These are phyloP conservation scores for Penicillium sp. DNA, from an alignment of 2,329 filamentous ascomycete species.

Conservation along the genomic window DNA sequence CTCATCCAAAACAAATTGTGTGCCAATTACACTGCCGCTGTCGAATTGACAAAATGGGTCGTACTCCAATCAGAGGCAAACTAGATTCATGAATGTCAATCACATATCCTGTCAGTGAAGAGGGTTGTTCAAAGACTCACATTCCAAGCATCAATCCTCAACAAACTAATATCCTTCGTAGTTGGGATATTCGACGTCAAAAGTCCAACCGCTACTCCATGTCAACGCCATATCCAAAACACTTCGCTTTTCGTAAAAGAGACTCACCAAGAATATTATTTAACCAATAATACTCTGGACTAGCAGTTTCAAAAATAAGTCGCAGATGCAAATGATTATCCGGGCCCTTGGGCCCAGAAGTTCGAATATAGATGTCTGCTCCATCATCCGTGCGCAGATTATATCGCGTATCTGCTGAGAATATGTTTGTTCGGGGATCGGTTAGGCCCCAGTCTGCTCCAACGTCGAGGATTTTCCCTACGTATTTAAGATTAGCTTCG, in stretches of 20 bases:
- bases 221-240: not conserved
- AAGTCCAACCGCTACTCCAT: constrained; percentile 25
- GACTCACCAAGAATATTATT: constrained; percentile 33
- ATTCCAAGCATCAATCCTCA: constrained; percentile 33
- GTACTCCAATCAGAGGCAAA: constrained; percentile 28
- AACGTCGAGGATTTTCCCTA: constrained; percentile 27
- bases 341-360: constrained; percentile 23
- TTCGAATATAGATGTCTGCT: constrained; percentile 28
- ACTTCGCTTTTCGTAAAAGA: too few species aligned
- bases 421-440: constrained; percentile 29
- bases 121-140: too few species aligned
- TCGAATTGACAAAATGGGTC: constrained; percentile 18
- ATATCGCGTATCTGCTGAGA: constrained; percentile 33
- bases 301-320: constrained; percentile 28
- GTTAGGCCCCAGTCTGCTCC: constrained; percentile 32
- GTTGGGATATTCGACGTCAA: constrained; percentile 16
- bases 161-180: constrained; percentile 12
- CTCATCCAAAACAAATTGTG: too few species aligned
- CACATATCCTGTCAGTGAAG: too few species aligned
- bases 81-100: constrained; percentile 4
- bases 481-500: not conserved
- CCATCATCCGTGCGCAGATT: constrained; percentile 32
- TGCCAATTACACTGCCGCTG: not conserved
- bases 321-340: constrained; percentile 28
- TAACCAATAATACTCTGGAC: constrained; percentile 33